Base-by-base conservation (phyloP, 495 filamentous ascomycete genomes). In the Halenospora varia region DNA sequence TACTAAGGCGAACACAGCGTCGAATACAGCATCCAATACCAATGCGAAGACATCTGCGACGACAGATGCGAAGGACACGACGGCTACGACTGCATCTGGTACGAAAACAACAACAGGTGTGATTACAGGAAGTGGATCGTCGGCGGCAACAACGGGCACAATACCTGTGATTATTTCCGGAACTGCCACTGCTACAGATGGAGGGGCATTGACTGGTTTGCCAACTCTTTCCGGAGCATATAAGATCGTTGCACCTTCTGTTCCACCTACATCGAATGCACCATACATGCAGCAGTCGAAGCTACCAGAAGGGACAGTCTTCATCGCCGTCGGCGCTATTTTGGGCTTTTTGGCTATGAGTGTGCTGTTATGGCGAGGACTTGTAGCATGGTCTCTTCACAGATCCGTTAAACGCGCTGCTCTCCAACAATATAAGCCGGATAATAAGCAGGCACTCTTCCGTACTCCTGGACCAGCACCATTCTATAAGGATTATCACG, bases 231-330 rank as follows among this genome's bases (percentile, higher is more conserved):
- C 66, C 2, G 68, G 66, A 13, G 62, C 53, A 20, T 59, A 6
- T 44, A 13, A 1, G 19, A 57, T 60, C 24, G 57, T 61, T 23
- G 84, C 88, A 9, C 68, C 83, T 3, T 75, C 89, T 2, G 84
- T 96, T 39, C 94, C 94, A 2, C 86, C 90, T 10, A 96, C 89
- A 1, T 77, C 82, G 10, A 80, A 86, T 69, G 94, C 94, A 20
- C 94, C 95, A 24, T 98, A 90, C 68, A 96, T 98, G 92, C 89
- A 95, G 65, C 86, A 87, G 66, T 92, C 90, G n/a, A 87, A 77
- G 45, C 79, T 92, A 8, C 94, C 94, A 0, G 90, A 97, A 72
- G 94, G 94, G 17, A 97, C 94, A 22, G 86, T 98, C 26, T 98
- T 98, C 75, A 98, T 98, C 66, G 85, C 81, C 41, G 95, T 97